Evolutionary conservation across 805 yeast species (phyloP), one percentile per base, ranked within the genome.

Genomic region (Metschnikowia cerradonensis): DNA sequence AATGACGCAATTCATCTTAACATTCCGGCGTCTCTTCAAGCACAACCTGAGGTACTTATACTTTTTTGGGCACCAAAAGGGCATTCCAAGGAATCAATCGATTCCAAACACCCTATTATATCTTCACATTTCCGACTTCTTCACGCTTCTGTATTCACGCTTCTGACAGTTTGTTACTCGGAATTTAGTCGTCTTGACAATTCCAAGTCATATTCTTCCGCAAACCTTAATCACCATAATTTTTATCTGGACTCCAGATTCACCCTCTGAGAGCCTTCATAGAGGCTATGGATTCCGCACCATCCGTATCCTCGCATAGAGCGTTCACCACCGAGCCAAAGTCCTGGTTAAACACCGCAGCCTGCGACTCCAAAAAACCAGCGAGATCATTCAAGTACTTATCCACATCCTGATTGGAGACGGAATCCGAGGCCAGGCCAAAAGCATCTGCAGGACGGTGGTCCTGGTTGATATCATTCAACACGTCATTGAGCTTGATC

Each of bases 401-500:
- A 40, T 48, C 53, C 34, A 56, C 51, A 35, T 47, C 45, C 44
- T 46, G 36, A 37, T 53, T 45, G 30, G 49, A 47, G 30, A 50
- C 48, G 10, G 23, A 48, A 11, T 40, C 49, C 6, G 43, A 44
- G 17, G 30, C 38, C 17, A 31, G 35, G 2, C 39, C 36, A 23
- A 48, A 48, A 47, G 51, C 51, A 32, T 50, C 43, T 14, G 17
- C 40, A 13, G 45, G 26, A 33, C 11, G 23, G 15, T 31, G 38
- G 10, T 37, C 48, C n/a, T 32, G 48, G 30, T 50, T 52, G 33
- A 58, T 52, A 20, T 45, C 52, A 23, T 23, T 58, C 49, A 86
- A 66, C 3, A 84, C 77, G 43, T 82, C 80, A 58, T 82, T 84
- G 52, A 86, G 77, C 59, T 83, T 83, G 60, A 86, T 84, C 55